Evolutionary conservation across 176 grass and related monocot genomes (phyloP).

Genomic region (Avena sativa): DNA sequence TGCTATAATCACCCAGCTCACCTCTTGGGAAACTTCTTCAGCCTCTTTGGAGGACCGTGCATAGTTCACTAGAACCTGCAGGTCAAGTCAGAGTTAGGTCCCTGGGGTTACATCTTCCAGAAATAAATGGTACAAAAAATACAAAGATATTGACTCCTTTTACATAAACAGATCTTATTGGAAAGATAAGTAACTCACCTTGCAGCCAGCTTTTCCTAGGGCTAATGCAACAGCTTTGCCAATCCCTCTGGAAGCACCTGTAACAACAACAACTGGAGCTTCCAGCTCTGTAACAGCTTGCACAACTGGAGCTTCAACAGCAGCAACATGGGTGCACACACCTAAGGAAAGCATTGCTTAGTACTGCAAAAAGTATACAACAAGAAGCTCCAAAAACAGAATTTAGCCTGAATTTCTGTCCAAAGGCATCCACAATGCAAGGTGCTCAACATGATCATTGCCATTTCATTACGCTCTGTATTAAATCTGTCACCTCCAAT

Average conservation of each 20-base stretch:
- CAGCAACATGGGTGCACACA: conserved; percentile 69
- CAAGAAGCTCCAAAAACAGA: not conserved
- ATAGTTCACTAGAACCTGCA: conserved; percentile 96
- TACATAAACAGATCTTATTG: not conserved
- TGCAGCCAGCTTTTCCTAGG: conserved; percentile 91
- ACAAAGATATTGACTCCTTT: not conserved
- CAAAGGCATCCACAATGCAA: not conserved
- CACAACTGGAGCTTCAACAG: conserved; percentile 56
- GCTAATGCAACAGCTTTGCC: conserved; percentile 79
- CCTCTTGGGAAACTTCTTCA: conserved; percentile 93
- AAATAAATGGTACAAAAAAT: not conserved
- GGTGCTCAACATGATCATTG: not conserved
- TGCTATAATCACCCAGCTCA: conserved; percentile 22
- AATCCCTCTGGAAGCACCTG: conserved; percentile 96
- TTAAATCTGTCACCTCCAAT: not conserved
- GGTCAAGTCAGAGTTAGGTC: conserved; percentile 25
- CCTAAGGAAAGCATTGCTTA: conserved; percentile 54
- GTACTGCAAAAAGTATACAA: not conserved
- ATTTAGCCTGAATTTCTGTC: not conserved
- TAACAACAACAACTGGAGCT: conserved; percentile 87
- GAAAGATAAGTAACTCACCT: conserved; percentile 55
- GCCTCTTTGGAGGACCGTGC: conserved; percentile 95
- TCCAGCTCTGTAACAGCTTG: conserved; percentile 61
- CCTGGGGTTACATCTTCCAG: conserved; percentile 4
- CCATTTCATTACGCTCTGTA: not conserved